Evolutionary conservation across 257 asterid genomes (phyloP).

Genomic region (Plantago ovata): DNA sequence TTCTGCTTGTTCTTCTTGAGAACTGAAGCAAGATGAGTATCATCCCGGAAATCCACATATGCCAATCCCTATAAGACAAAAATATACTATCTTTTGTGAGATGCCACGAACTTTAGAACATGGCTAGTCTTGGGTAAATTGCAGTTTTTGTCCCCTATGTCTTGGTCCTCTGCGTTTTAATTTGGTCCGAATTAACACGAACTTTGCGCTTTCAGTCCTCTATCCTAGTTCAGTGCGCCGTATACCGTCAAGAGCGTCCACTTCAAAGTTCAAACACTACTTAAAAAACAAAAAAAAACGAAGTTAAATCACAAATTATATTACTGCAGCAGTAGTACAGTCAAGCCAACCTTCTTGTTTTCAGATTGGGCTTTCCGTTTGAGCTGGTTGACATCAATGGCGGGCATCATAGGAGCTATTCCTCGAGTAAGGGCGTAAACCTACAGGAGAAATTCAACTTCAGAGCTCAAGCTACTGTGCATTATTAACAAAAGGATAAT

Average conservation of each 20-base stretch:
- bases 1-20: conserved; percentile 62
- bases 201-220: too few species aligned
- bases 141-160: too few species aligned
- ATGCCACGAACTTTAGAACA: too few species aligned
- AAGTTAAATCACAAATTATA: background rate
- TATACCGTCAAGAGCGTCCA: too few species aligned
- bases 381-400: conserved; percentile 69
- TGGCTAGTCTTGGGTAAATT: too few species aligned
- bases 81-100: conserved; percentile 1
- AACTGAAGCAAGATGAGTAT: conserved; percentile 75
- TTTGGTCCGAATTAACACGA: too few species aligned
- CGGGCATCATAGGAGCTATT: conserved; percentile 82
- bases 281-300: too few species aligned
- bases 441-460: conserved; percentile 26
- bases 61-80: conserved; percentile 64
- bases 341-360: conserved; percentile 70
- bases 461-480: background rate
- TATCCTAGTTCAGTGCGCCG: too few species aligned
- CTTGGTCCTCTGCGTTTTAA: too few species aligned
- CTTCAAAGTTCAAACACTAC: background rate
- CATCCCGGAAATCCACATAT: conserved; percentile 85
- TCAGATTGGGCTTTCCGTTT: conserved; percentile 66
- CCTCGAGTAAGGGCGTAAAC: conserved; percentile 98
- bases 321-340: background rate
- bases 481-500: background rate